Base-by-base conservation (phyloP, 2,329 filamentous ascomycete species). In the Penicillium concentricum region DNA sequence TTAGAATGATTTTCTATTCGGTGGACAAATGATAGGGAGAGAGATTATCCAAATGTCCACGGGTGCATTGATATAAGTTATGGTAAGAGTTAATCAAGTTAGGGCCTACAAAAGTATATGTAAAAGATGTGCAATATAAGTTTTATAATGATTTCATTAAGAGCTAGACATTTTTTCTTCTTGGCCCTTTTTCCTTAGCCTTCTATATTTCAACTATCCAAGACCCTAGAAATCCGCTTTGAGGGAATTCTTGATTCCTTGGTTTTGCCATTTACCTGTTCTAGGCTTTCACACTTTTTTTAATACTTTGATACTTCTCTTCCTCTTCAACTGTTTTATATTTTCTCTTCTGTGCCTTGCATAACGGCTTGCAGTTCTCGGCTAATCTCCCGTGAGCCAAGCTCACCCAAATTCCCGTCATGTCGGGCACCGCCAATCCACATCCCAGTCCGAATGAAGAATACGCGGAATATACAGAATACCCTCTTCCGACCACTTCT, bases 381-480 rank as follows among this genome's bases (percentile, higher is more conserved):
- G 52, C 15, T 51, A 55, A 54, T 35, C 20, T 43, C 35, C 35
- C 34, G 15, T 42, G 22, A 26, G 30, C 44, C 28, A 47, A 46
- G 45, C 47, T 56, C 53, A 46, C 43, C 20, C 35, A 46, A 47
- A 12, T 32, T 15, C 9, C 41, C 35, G 46, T 59, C 46, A 65
- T 64, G 61, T 64, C 62, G 56, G 54, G 53, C 41, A 61, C 62
- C 26, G 45, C 34, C 39, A 55, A 57, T 16, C 64, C 64, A 24
- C 62, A 62, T 43, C 63, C 64, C 12, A 67, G 60, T 32, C 64
- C 64, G 12, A 62, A 47, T 56, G 64, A 67, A 60, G 63, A 67
- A 53, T 62, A 62, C 18, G 51, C 47, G 59, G 63, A 67, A 49
- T 62, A 62, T n/a, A 49, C 49, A 37, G 64, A 67, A 56, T 61